Evolutionary conservation across 192 early-diverging fungal species (phyloP).

Genomic region (Obelidium mucronatum): DNA sequence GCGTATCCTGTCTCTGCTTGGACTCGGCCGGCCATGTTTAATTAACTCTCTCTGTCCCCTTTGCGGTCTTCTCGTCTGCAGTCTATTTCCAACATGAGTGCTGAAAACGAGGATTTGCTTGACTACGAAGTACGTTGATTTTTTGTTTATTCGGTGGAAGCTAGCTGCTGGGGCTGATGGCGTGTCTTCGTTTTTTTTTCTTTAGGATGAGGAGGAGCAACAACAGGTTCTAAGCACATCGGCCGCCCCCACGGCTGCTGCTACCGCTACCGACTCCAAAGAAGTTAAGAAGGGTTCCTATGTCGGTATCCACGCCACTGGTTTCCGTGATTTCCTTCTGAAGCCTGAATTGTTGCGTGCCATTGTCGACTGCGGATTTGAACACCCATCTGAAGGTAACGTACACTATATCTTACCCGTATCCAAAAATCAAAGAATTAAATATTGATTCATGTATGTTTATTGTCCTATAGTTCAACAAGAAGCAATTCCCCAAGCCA

Average conservation of each 20-base stretch:
- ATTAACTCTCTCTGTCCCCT: background rate
- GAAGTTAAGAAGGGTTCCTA: constrained; percentile 97
- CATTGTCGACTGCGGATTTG: constrained; percentile 98
- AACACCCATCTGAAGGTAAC: constrained; percentile 95
- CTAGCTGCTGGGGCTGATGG: background rate
- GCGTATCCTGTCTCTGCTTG: background rate
- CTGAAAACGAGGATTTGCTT: constrained; percentile 84
- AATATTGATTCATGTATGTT: too few species aligned
- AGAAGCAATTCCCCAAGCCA: constrained; percentile 97
- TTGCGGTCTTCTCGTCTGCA: background rate
- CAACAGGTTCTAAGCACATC: constrained; percentile 62
- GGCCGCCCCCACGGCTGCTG: constrained; percentile 53
- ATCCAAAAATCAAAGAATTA: background rate
- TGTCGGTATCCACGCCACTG: constrained; percentile 97
- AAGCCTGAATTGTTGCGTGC: constrained; percentile 95
- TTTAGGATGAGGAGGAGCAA: constrained; percentile 75
- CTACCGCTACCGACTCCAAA: constrained; percentile 66
- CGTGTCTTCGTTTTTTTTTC: too few species aligned
- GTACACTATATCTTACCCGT: background rate
- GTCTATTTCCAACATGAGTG: constrained; percentile 10
- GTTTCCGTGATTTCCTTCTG: constrained; percentile 97
- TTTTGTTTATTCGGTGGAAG: background rate
- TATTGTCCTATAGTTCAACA: constrained; percentile 81
- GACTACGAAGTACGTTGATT: constrained; percentile 78
- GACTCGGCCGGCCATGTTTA: too few species aligned